Evolutionary conservation across 257 asterid species (phyloP).

Genomic region (Solanum tarapatanum): DNA sequence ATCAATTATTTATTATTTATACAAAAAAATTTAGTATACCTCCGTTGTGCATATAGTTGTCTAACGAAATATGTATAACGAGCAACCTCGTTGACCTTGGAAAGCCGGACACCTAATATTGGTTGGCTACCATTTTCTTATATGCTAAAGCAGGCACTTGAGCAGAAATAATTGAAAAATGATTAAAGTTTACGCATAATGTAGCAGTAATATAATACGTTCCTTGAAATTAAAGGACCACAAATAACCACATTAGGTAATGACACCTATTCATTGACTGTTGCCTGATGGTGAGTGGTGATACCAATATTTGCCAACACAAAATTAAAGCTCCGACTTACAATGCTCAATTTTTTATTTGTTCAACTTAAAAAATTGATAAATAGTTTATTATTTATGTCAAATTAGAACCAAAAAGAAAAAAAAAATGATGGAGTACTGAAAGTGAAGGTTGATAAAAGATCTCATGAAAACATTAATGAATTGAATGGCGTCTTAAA

Average conservation of each 20-base stretch:
- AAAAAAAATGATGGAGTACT: not conserved
- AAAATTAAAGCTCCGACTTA: not conserved
- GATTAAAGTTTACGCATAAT: not conserved
- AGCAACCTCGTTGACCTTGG: not conserved
- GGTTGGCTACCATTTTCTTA: not conserved
- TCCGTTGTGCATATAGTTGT: not conserved
- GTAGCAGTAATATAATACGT: not conserved
- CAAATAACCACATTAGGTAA: not conserved
- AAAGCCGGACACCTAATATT: not conserved
- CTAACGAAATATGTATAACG: not conserved
- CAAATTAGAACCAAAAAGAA: not conserved
- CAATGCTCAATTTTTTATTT: not conserved
- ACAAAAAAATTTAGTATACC: fast-evolving
- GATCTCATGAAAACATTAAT: not conserved
- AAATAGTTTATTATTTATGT: not conserved
- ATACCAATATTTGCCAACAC: not conserved
- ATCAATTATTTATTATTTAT: no score
- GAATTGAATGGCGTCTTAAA: not conserved
- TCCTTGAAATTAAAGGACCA: not conserved
- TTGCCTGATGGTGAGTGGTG: not conserved
- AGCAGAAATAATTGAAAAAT: not conserved
- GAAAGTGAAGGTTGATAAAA: not conserved
- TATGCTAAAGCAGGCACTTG: not conserved
- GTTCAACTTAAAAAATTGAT: not conserved
- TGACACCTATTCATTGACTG: not conserved